phyloP scores from a whole-genome alignment of 495 filamentous ascomycete genomes.

The Cercophora sp. region DNA sequence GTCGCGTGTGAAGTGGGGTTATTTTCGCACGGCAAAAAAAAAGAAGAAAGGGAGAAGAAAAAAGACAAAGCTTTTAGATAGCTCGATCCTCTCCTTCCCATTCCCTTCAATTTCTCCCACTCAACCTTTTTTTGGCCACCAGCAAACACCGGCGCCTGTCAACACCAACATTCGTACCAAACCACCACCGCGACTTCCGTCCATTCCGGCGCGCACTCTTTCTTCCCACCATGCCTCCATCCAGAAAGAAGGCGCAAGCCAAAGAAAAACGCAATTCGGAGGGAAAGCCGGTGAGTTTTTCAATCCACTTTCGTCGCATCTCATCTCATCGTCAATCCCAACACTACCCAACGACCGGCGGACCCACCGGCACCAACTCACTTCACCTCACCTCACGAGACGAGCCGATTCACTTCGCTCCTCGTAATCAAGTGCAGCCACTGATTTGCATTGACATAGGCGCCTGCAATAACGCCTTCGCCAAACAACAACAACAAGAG shows the following conservation, averaged over 20 bases:
- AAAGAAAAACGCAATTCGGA: neutral
- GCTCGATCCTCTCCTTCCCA: neutral
- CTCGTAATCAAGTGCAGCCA: neutral
- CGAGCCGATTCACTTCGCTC: too few relatives aligned
- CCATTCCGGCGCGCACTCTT: too few relatives aligned
- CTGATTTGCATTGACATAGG: neutral
- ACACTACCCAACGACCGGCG: too few relatives aligned
- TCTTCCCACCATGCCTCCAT: neutral
- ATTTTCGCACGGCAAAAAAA: neutral
- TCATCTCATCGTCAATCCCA: neutral
- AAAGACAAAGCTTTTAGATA: slow-evolving; percentile 2
- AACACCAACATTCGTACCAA: too few relatives aligned
- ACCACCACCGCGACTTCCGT: too few relatives aligned
- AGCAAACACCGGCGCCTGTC: neutral
- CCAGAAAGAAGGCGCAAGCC: neutral
- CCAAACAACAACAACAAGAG: neutral
- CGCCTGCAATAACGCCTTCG: neutral
- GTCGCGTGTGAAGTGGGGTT: neutral
- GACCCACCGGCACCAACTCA: too few relatives aligned
- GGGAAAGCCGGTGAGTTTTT: neutral
- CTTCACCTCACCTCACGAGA: too few relatives aligned
- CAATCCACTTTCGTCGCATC: neutral
- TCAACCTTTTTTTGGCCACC: neutral
- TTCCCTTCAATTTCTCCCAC: neutral
- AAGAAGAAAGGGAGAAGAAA: neutral